Conservation (phyloP, 108 stramenopile species). For the Skeletonema costatum region DNA sequence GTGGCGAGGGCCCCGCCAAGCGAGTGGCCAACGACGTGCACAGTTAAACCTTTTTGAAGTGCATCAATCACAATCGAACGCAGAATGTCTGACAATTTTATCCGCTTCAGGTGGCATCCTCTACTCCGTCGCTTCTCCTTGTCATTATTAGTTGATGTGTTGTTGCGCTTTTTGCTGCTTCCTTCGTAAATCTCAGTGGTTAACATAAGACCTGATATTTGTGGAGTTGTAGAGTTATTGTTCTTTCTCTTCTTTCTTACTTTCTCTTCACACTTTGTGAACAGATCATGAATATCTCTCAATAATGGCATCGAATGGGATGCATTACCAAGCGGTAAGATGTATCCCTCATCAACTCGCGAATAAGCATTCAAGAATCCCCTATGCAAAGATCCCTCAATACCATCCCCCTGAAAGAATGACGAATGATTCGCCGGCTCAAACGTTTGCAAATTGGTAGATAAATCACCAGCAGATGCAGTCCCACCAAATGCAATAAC, state of each 20-base stretch:
- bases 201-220: neutral
- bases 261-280: constrained; percentile 6
- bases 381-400: constrained; percentile 53
- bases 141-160: constrained; percentile 7
- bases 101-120: constrained; percentile 30
- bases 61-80: constrained; percentile 31
- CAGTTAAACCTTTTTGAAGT: constrained; percentile 30
- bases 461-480: constrained; percentile 41
- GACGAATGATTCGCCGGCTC: constrained; percentile 56
- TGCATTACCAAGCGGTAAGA: constrained; percentile 23
- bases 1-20: constrained; percentile 50
- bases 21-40: constrained; percentile 57
- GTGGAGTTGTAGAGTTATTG: neutral
- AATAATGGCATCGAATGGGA: neutral
- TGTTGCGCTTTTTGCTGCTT: neutral
- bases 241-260: constrained; percentile 13
- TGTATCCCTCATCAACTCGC: constrained; percentile 48
- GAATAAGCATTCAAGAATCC: constrained; percentile 65
- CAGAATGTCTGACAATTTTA: constrained; percentile 38
- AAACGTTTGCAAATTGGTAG: constrained; percentile 64
- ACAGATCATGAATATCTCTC: neutral
- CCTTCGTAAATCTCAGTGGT: neutral
- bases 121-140: neutral
- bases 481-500: constrained; percentile 61
- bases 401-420: constrained; percentile 29